Base-by-base conservation (phyloP, 2,329 filamentous ascomycete species). In the Pyrenochaeta sp. region DNA sequence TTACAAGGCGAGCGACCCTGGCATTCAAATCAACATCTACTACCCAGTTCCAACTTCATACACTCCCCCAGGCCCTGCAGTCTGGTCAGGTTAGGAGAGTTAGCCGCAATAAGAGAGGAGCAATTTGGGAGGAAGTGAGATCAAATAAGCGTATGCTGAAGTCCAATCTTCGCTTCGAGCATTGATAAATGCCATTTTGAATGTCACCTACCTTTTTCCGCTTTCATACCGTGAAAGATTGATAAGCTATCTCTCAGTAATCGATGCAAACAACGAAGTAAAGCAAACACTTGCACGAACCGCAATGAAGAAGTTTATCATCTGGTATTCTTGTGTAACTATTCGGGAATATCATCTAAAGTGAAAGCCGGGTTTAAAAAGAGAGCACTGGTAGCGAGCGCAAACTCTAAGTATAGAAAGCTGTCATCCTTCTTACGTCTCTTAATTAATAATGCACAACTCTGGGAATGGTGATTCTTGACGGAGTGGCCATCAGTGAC, bases 21-120 rank as follows among this genome's bases (percentile, higher is more conserved):
- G 71, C 7, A 63, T 75, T 29, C 61, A 65, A 47, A 56, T 75
- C 17, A 72, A 75, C 44, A 71, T 75, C 21, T 74, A 75, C 9
- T 58, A 60, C 15, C 40, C 40, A 30, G 40, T 42, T 42, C 40
- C 40, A 9, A 42, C 40, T 7, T 60, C 54, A 20, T 71, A 71
- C 49, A 71, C 63, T 7, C 63, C 69, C 29, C 69, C 69, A 6
- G 69, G 69, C 2, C 69, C 69, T 5, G 54, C 65, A 40, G 68
- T 72, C 9, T 73, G 69, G 69, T 61, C 37, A 35, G 69, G 69
- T 39, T 71, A 63, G 41, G 18, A 27, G 14, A 18, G 21, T 14
- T 35, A 4, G 32, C 5, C 4, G 32, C 4, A 35, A 17, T 1
- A 23, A 12, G 11, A 23, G 20, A n/a, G 11, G 36, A 23, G 7